Evolutionary conservation across 768 basidiomycete genomes (phyloP), one percentile per base, ranked within the genome.

Genomic region (Boletus reticulatus): DNA sequence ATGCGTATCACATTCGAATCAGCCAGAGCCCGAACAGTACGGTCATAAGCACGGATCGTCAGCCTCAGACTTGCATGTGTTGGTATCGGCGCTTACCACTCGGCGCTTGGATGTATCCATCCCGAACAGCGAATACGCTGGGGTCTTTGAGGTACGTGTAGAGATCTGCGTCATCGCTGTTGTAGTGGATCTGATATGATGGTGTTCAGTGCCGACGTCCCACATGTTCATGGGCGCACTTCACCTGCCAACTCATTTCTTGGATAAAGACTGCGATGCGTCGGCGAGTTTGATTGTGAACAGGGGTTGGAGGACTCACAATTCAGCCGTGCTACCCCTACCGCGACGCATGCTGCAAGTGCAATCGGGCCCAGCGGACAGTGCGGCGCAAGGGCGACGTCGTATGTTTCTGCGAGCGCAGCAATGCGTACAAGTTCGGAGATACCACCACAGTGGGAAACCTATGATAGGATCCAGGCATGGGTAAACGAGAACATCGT

Each of bases 341-440:
- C 77, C 51, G 88, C 84, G 42, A 88, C 79, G 62, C 83, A 85
- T 20, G 87, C 86, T 6, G 87, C 88, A 22, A 89, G 76, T 0
- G 87, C 85, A 31, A 90, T 81, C 0, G 87, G 88, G 0, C 86
- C 86, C 2, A 87, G 63, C 3, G 88, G 87, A 69, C 86, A 88
- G 63, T 89, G 87, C 6, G 88, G 87, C 0, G 86, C 88, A 49
- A 85, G 65, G 12, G 81, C 34, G 34, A 36, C 34, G 13, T 36
- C 34, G 34, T 36, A 36, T 14, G 34, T 36, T 36, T 36, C 34
- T 7, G 34, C 34, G 34, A 36, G 34, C 13, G 34, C 34, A 14
- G 34, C 34, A 14, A 36, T 36, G 12, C 34, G 34, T 36, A 36
- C 34, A 36, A 36, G 34, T 36, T 36, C 34, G 13, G 34, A 36